Percentiles rank a stretch among this genome's conserved stretches.
Conservation (phyloP, 805 yeast species). For the Candida jianshihensis region DNA sequence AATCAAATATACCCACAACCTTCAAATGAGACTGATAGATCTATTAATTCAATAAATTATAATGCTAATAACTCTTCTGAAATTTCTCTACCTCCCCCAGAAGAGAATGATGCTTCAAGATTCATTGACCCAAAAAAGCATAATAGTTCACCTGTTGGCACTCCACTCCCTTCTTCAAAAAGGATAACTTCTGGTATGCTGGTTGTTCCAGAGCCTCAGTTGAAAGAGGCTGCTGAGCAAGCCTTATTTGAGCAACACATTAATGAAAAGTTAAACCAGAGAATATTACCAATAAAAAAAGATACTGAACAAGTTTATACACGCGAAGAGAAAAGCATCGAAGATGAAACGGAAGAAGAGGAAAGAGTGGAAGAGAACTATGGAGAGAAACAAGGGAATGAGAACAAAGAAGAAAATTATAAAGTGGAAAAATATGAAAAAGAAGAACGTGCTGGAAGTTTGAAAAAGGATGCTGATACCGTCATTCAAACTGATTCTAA, state of each 20-base stretch:
- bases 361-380: neutral
- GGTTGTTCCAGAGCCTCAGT: constrained; percentile 36
- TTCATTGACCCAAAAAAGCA: constrained; percentile 20
- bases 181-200: constrained; percentile 39
- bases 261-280: constrained; percentile 18
- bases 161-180: constrained; percentile 22
- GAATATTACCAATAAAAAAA: constrained; percentile 17
- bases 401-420: neutral
- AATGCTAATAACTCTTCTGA: constrained; percentile 28
- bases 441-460: neutral
- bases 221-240: constrained; percentile 32
- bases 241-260: constrained; percentile 31
- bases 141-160: constrained; percentile 9
- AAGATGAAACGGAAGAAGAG: neutral
- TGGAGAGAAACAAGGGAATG: neutral
- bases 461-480: neutral
- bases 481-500: no score
- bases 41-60: constrained; percentile 23
- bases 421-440: neutral
- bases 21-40: constrained; percentile 10
- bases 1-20: constrained; percentile 30
- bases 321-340: neutral
- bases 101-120: constrained; percentile 11
- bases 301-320: constrained; percentile 2
- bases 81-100: constrained; percentile 22